Evolutionary conservation across 2,329 filamentous ascomycete genomes (phyloP), one percentile per base, ranked within the genome.

Genomic region (Xylariomycetidae sp.): DNA sequence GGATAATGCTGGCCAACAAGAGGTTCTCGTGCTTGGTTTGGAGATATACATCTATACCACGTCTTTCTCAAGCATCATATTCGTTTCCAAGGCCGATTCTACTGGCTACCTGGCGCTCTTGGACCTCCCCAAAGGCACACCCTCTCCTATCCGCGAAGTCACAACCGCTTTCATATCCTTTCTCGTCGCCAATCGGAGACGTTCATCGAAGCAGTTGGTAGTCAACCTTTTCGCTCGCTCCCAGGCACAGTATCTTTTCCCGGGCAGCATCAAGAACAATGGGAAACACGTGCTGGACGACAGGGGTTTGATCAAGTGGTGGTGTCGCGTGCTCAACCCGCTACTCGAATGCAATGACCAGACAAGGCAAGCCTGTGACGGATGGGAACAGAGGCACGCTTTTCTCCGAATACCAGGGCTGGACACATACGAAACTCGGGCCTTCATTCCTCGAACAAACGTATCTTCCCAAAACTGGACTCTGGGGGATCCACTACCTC

Each of bases 51-150:
- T 98, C 39, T 98, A 93, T 61, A 84, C 79, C 0, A 95, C 89
- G 0, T 74, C 76, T 28, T 74, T 76, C 48, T 74, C 87, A 16
- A 94, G 84, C 2, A 95, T 85, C 4, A 73, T 96, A 34, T 98
- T 98, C 57, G 82, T 98, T 16, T 90, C 89, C 43, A 98, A 98
- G 61, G 92, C 92, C 30, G 92, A 98, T 63, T 95, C 92, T 8
- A 95, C 90, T 0, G 92, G 93, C 16, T 93, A 87, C 54, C 64
- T 95, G 8, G 68, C 79, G 45, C 67, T 82, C 2, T 65, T 89
- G 22, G 64, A 74, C 13, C 65, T 85, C 0, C 74, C 79, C 12
- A 73, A 65, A 46, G 69, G 74, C n/a, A n/a, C n/a, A n/a, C 67
- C 75, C 0, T 92, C 85, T 4, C 87, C 87, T 0, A 72, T 95